phyloP scores from a whole-genome alignment of 2,329 filamentous ascomycete species.

The Talaromyces sp. region DNA sequence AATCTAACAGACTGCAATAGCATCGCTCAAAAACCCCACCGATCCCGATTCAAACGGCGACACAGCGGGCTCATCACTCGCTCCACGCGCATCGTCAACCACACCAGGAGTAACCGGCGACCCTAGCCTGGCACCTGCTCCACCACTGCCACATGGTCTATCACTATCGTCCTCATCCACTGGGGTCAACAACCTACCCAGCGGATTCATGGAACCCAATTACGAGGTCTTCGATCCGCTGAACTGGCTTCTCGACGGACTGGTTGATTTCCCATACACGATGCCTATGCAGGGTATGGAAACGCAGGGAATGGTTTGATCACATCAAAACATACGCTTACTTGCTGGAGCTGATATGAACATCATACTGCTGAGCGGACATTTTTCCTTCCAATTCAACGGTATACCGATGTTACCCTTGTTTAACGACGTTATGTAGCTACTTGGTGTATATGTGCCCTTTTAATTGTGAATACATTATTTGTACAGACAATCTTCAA shows the following conservation, averaged over 20 bases:
- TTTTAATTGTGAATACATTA: neutral
- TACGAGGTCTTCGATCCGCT: slow-evolving; percentile 90
- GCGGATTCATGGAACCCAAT: slow-evolving; percentile 62
- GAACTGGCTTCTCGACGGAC: slow-evolving; percentile 87
- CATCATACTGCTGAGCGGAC: neutral
- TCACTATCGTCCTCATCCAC: slow-evolving; percentile 27
- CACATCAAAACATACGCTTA: neutral
- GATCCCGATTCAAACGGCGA: slow-evolving; percentile 76
- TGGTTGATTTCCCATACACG: slow-evolving; percentile 74
- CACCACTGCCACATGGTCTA: slow-evolving; percentile 32
- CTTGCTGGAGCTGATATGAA: neutral
- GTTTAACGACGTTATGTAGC: slow-evolving; percentile 6
- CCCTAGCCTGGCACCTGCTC: slow-evolving; percentile 43
- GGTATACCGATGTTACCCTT: neutral
- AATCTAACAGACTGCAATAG: slow-evolving; percentile 25
- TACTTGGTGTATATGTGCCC: neutral
- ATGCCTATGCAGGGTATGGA: slow-evolving; percentile 55
- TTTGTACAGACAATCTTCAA: neutral
- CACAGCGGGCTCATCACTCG: slow-evolving; percentile 62
- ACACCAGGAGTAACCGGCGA: slow-evolving; percentile 42
- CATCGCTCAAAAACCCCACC: slow-evolving; percentile 79
- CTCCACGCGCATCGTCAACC: slow-evolving; percentile 29
- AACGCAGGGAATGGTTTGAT: slow-evolving; percentile 36
- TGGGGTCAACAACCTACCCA: slow-evolving; percentile 30
- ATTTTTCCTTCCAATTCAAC: neutral